Evolutionary conservation across 2,329 filamentous ascomycete genomes (phyloP).

Genomic region (Microcyclosporella mali): DNA sequence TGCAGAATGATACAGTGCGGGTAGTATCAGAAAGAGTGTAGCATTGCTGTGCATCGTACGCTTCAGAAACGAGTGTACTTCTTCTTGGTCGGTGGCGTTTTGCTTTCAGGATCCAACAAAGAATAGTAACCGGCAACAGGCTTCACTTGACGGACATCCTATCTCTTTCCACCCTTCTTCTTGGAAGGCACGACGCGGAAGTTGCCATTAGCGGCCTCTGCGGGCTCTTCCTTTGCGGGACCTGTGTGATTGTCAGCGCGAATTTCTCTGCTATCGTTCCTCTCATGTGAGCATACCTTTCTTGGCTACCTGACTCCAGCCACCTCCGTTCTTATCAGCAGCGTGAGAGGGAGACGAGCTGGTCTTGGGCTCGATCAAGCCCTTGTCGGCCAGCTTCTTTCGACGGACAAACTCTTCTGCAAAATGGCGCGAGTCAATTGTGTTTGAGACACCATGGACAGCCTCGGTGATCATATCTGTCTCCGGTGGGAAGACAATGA

Average conservation of each 20-base stretch:
- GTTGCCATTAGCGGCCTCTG: conserved; percentile 47
- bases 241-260: too few relatives aligned
- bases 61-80: too few relatives aligned
- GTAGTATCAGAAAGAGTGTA: too few relatives aligned
- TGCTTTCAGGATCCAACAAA: too few relatives aligned
- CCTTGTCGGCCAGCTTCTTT: conserved; percentile 88
- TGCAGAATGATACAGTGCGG: too few relatives aligned
- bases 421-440: conserved; percentile 88
- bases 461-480: conserved; percentile 79
- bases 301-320: conserved; percentile 97
- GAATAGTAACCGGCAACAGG: too few relatives aligned
- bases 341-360: conserved; percentile 42
- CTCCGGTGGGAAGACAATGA: conserved; percentile 66
- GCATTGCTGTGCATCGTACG: too few relatives aligned
- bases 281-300: conserved; percentile 53
- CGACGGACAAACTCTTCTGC: conserved; percentile 90
- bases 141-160: neutral
- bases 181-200: conserved; percentile 90
- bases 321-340: conserved; percentile 46
- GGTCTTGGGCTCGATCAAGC: neutral
- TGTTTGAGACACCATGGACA: conserved; percentile 78
- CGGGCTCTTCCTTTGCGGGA: conserved; percentile 22
- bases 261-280: too few relatives aligned
- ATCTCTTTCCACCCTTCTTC: conserved; percentile 64
- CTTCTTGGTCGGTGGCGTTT: too few relatives aligned